Evolutionary conservation across 306 rosid species (phyloP).

Genomic region (Albizia julibrissin): DNA sequence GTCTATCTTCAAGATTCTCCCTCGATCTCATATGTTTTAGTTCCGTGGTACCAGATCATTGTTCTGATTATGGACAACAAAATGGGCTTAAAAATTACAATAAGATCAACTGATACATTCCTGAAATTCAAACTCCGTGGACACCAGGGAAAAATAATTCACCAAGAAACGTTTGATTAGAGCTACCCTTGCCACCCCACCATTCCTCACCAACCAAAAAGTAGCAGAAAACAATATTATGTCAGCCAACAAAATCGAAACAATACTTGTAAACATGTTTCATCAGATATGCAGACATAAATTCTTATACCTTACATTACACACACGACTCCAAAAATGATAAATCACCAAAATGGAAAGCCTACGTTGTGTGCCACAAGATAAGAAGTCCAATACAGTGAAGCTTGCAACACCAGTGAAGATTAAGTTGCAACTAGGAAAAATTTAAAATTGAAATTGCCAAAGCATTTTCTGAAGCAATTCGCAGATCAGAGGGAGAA

Average conservation of each 20-base stretch:
- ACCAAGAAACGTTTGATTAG: not conserved
- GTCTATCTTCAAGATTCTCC: not conserved
- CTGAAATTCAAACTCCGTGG: constrained; percentile 2
- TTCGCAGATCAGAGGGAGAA: constrained; percentile 49
- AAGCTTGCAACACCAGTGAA: not conserved
- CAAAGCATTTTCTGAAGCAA: not conserved
- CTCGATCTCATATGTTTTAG: not conserved
- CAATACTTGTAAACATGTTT: not conserved
- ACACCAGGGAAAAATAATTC: not conserved
- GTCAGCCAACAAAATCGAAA: not conserved
- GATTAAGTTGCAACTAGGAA: not conserved
- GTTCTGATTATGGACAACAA: not conserved
- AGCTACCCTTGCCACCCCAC: not conserved
- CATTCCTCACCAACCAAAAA: not conserved
- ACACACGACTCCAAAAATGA: not conserved
- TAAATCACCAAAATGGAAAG: not conserved
- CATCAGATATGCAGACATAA: not conserved
- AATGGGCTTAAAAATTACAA: not conserved
- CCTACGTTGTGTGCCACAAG: not conserved
- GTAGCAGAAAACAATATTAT: not conserved
- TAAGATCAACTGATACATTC: constrained; percentile 11
- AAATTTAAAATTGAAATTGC: not conserved
- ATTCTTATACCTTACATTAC: not conserved
- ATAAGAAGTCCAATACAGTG: not conserved
- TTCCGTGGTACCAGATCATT: not conserved